Percentiles rank a stretch among this genome's conserved stretches.
Evolutionary conservation across 2,329 filamentous ascomycete species (phyloP).

Genomic region (Mycosphaerella sp.): DNA sequence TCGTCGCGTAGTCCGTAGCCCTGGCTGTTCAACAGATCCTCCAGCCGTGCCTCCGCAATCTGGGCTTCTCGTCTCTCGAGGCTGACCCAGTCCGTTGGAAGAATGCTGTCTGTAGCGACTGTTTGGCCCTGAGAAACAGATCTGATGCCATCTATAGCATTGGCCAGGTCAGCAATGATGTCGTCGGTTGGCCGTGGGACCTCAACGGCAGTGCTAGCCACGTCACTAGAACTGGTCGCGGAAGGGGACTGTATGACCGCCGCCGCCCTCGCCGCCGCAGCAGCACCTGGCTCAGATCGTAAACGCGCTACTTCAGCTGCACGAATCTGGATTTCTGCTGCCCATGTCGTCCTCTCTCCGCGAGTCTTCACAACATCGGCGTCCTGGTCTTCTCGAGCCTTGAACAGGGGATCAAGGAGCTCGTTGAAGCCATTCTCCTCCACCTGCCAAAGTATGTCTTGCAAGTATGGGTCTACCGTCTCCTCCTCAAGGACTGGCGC

Average conservation of each 20-base stretch:
- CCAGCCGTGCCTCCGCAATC: constrained; percentile 37
- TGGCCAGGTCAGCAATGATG: too few relatives aligned
- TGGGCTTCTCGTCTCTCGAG: constrained; percentile 30
- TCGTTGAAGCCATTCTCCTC: constrained; percentile 93
- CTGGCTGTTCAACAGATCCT: constrained; percentile 40
- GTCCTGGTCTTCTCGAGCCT: constrained; percentile 68
- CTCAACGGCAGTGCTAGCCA: too few relatives aligned
- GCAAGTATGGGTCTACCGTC: constrained; percentile 33
- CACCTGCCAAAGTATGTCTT: constrained; percentile 84
- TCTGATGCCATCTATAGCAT: constrained; percentile 1
- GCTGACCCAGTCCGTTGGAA: constrained; percentile 29
- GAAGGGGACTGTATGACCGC: too few relatives aligned
- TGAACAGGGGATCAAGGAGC: constrained; percentile 80
- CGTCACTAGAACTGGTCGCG: too few relatives aligned
- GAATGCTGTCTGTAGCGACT: constrained; percentile 15
- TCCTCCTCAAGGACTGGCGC: constrained; percentile 2
- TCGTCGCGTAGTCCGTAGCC: constrained; percentile 35
- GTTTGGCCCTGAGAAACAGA: not conserved
- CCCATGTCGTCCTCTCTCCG: constrained; percentile 52
- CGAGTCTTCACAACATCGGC: constrained; percentile 61
- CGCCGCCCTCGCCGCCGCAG: not conserved
- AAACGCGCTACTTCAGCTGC: constrained; percentile 5
- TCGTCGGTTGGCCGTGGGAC: too few relatives aligned
- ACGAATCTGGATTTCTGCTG: constrained; percentile 38
- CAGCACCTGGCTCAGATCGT: not conserved